phyloP scores from a whole-genome alignment of 345 rosid species.

The Aethionema arabicum region DNA sequence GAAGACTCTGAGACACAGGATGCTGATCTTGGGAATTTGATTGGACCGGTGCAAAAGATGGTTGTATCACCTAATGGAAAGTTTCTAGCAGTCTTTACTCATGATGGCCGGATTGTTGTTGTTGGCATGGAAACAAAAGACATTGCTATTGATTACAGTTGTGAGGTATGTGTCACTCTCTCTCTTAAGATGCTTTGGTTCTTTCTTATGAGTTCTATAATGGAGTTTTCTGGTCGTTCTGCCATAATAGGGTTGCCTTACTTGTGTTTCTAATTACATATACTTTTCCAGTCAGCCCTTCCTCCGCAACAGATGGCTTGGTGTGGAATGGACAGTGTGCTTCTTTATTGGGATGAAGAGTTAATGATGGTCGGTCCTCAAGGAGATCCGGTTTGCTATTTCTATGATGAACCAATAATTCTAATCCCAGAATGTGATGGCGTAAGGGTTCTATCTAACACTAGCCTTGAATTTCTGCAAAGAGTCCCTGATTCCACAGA shows the following conservation, averaged over 20 bases:
- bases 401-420: constrained; percentile 82
- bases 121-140: constrained; percentile 54
- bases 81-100: constrained; percentile 76
- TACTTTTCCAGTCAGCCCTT: constrained; percentile 68
- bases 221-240: background rate
- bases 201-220: constrained; percentile 9
- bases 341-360: constrained; percentile 92
- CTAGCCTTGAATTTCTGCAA: constrained; percentile 88
- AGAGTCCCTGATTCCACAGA: constrained; percentile 96
- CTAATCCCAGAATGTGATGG: constrained; percentile 97
- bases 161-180: constrained; percentile 58
- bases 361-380: constrained; percentile 92
- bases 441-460: constrained; percentile 86
- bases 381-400: constrained; percentile 75
- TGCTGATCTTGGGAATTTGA: constrained; percentile 47
- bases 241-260: constrained; percentile 4
- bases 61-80: constrained; percentile 77
- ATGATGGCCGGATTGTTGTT: constrained; percentile 77
- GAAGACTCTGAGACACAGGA: constrained; percentile 49
- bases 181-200: constrained; percentile 22
- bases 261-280: background rate
- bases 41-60: constrained; percentile 78
- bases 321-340: constrained; percentile 95
- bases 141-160: constrained; percentile 56
- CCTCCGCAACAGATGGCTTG: constrained; percentile 97